Evolutionary conservation across 495 filamentous ascomycete genomes (phyloP).

Genomic region (Astrothelium subdiscretum): DNA sequence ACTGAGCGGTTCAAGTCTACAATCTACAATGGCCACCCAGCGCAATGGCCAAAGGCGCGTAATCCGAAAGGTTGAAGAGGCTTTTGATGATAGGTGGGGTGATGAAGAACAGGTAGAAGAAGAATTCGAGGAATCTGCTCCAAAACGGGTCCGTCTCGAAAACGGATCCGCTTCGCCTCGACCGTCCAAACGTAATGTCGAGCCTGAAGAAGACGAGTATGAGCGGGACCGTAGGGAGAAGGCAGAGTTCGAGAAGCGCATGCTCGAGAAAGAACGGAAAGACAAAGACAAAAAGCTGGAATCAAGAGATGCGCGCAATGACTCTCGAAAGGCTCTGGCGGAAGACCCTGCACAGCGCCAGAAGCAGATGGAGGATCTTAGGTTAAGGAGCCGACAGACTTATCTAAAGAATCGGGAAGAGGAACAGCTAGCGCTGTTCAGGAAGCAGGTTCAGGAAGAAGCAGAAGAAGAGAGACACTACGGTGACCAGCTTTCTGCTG

Average conservation of each 20-base stretch:
- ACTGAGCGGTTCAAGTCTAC: too few species aligned
- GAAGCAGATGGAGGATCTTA: slow-evolving; percentile 55
- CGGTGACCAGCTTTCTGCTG: slow-evolving; percentile 60
- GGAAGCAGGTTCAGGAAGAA: slow-evolving; percentile 89
- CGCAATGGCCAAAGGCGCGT: neutral
- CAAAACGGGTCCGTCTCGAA: slow-evolving; percentile 48
- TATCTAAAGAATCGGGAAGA: slow-evolving; percentile 88
- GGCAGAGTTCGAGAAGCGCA: slow-evolving; percentile 61
- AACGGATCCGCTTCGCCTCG: slow-evolving; percentile 40
- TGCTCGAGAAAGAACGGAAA: slow-evolving; percentile 56
- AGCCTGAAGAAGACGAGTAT: slow-evolving; percentile 41
- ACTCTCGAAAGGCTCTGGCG: slow-evolving; percentile 35
- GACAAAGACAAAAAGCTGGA: slow-evolving; percentile 56
- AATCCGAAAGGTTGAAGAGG: slow-evolving; percentile 13
- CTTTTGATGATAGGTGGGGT: slow-evolving; percentile 68
- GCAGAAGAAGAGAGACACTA: slow-evolving; percentile 60
- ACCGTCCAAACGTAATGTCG: slow-evolving; percentile 15
- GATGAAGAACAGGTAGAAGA: slow-evolving; percentile 56
- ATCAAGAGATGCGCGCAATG: slow-evolving; percentile 39
- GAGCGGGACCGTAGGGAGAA: slow-evolving; percentile 59
- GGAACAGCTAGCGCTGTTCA: slow-evolving; percentile 69
- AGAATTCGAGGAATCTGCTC: slow-evolving; percentile 32
- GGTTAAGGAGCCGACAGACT: slow-evolving; percentile 76
- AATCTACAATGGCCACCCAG: neutral
- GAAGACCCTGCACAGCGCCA: slow-evolving; percentile 47